Conservation (phyloP, 2,329 filamentous ascomycete species). For the Aphanocladium album region DNA sequence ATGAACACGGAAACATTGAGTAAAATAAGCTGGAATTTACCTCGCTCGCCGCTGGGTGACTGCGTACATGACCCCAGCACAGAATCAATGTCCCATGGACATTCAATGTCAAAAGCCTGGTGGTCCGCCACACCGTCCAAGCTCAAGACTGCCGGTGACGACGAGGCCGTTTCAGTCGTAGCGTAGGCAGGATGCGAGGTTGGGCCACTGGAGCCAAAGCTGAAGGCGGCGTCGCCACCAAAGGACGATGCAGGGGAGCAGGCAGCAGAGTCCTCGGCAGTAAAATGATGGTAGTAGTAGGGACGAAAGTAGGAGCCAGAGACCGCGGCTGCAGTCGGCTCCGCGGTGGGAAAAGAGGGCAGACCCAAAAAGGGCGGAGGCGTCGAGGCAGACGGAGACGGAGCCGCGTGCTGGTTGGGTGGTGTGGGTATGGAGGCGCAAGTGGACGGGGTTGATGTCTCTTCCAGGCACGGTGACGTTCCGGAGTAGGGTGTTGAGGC, state of each 20-base stretch:
- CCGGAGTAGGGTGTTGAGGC: neutral
- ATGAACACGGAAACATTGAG: neutral
- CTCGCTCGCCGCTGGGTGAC: neutral
- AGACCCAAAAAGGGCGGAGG: neutral
- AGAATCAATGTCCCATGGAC: constrained; percentile 20
- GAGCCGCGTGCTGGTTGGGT: neutral
- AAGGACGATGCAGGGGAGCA: neutral
- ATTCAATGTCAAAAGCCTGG: constrained; percentile 20
- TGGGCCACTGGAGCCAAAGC: neutral
- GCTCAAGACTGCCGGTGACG: constrained; percentile 12
- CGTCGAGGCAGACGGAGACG: neutral
- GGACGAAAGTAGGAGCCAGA: neutral
- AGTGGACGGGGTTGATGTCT: neutral
- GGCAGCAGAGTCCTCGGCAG: neutral
- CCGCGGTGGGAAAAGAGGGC: neutral
- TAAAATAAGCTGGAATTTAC: neutral
- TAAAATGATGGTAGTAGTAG: neutral
- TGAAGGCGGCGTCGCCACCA: neutral
- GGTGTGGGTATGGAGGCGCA: neutral
- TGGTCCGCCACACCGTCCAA: constrained; percentile 18
- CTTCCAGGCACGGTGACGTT: neutral
- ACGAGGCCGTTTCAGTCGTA: constrained; percentile 16
- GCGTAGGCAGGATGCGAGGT: neutral
- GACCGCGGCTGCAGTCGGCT: neutral
- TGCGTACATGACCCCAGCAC: constrained; percentile 16